Evolutionary conservation across 805 yeast species (phyloP), one percentile per base, ranked within the genome.

Genomic region (Starmera caribaea): DNA sequence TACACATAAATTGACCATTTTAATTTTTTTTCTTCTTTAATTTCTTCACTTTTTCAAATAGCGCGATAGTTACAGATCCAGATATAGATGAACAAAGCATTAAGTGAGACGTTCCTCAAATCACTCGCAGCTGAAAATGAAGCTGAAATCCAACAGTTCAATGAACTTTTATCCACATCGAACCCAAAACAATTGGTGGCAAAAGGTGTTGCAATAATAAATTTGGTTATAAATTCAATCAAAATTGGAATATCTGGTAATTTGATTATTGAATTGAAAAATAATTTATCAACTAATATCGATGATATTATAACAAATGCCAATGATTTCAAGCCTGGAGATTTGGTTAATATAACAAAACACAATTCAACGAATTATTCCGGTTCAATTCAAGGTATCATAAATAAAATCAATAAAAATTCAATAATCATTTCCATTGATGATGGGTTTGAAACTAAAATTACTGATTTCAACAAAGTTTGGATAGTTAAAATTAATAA

Each of bases 171-270:
- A 14, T 48, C 68, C 2, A 47, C 71, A 0, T 57, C 73, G 11
- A 62, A 90, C 1, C 76, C 88, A 1, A 80, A 81, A 53, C 68
- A 69, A 40, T 65, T 90, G n/a, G 81, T 81, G 0, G 60, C 65
- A 10, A 68, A 74, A 38, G 97, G 96, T 0, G 63, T 84, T 21
- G 97, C 97, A 0, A 65, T 86, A 5, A 57, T 78, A 36, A 84
- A 88, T 56, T 63, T 90, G 36, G 55, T 62, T 0, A 62, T 81
- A 12, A 69, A 70, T n/a, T 75, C 76, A 40, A 59, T 83, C 3
- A 66, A 81, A 40, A 81, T 89, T 0, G 95, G 95, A 0, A 61
- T 86, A 9, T 94, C 86, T 13, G 96, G 96, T 2, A 74, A 79
- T 42, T 65, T 77, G 2, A 64, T 81, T 5, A 49, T 86, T 12